phyloP scores from a whole-genome alignment of 2,329 filamentous ascomycete species.

The Sclerotiophoma versabilis region DNA sequence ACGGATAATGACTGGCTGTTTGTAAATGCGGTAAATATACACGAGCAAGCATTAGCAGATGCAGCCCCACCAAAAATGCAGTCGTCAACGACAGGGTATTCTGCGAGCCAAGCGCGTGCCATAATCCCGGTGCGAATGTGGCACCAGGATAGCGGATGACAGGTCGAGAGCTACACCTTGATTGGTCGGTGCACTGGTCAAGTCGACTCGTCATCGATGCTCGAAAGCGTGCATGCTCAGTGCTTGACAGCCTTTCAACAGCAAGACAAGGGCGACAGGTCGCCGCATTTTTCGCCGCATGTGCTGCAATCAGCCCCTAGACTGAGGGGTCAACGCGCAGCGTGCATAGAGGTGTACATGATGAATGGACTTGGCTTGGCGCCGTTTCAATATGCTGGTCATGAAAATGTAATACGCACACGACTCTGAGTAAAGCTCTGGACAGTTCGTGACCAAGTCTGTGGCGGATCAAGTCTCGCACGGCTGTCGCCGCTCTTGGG shows the following conservation, averaged over 20 bases:
- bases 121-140: slow-evolving; percentile 13
- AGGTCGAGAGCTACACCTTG: slow-evolving; percentile 4
- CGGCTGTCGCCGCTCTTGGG: neutral
- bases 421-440: neutral
- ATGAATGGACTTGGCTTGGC: slow-evolving; percentile 10
- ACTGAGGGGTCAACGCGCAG: slow-evolving; percentile 2
- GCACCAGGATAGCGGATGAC: slow-evolving; percentile 19
- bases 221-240: slow-evolving; percentile 16
- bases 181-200: slow-evolving; percentile 3
- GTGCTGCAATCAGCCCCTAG: slow-evolving; percentile 15
- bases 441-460: neutral
- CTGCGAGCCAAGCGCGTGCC: slow-evolving; percentile 8
- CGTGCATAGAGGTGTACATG: slow-evolving; percentile 4
- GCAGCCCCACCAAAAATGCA: slow-evolving; percentile 14
- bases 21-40: neutral
- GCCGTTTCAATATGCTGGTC: slow-evolving; percentile 5
- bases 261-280: slow-evolving; percentile 11
- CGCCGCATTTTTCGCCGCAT: slow-evolving; percentile 16
- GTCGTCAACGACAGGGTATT: slow-evolving; percentile 21
- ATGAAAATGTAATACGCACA: slow-evolving; percentile 13
- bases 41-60: neutral
- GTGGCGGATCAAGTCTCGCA: neutral
- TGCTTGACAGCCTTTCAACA: slow-evolving; percentile 14
- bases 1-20: neutral
- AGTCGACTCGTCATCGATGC: slow-evolving; percentile 21